Conservation (phyloP, 2,329 filamentous ascomycete species). For the Pyricularia sp. region DNA sequence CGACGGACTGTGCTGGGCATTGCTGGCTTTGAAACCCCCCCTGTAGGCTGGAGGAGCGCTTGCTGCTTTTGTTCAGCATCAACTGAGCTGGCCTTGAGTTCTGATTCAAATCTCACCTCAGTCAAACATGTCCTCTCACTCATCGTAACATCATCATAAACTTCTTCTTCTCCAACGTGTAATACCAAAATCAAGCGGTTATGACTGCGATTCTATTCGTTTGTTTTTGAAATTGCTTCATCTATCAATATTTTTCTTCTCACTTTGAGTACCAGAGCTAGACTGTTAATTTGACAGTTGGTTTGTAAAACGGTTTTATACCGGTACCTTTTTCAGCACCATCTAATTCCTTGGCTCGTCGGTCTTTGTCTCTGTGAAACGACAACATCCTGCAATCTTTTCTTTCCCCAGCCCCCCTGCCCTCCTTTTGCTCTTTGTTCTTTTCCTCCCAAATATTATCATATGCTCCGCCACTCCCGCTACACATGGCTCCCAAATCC, state of each 20-base stretch:
- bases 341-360: background rate
- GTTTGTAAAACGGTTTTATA: background rate
- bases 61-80: background rate
- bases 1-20: background rate
- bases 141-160: background rate
- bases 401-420: too few relatives aligned
- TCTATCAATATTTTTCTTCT: background rate
- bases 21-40: background rate
- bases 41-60: background rate
- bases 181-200: background rate
- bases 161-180: background rate
- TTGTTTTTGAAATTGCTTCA: background rate
- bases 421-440: background rate
- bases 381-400: background rate
- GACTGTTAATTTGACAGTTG: background rate
- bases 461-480: background rate
- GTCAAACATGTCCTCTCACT: background rate
- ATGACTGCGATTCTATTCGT: background rate
- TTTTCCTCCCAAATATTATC: background rate
- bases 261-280: background rate
- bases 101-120: background rate
- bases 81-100: background rate
- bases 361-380: background rate
- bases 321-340: background rate
- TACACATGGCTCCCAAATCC: slow-evolving; percentile 35